phyloP scores from a whole-genome alignment of 345 rosid species.

The Salix exigua region DNA sequence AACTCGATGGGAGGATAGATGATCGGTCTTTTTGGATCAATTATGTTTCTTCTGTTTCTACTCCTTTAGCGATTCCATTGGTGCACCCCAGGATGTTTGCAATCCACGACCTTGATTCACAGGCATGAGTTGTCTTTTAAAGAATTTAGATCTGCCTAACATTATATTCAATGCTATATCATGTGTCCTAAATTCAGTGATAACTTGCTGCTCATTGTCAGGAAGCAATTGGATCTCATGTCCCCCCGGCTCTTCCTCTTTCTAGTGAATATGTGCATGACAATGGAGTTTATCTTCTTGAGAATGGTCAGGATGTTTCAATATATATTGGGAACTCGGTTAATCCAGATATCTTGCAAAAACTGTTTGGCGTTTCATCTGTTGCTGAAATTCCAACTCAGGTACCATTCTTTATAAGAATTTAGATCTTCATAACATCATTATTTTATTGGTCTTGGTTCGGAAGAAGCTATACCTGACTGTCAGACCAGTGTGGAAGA shows the following conservation, averaged over 20 bases:
- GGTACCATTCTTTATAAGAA: slow-evolving; percentile 34
- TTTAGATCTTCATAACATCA: neutral
- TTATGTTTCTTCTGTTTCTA: slow-evolving; percentile 63
- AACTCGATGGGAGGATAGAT: slow-evolving; percentile 78
- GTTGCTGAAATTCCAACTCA: slow-evolving; percentile 66
- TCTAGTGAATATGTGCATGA: slow-evolving; percentile 75
- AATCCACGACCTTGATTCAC: slow-evolving; percentile 66
- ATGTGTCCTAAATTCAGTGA: slow-evolving; percentile 8
- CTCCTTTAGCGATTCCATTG: slow-evolving; percentile 70
- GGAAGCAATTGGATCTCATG: slow-evolving; percentile 54
- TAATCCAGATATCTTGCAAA: slow-evolving; percentile 52
- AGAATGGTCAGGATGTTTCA: slow-evolving; percentile 84
- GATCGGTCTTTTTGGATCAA: slow-evolving; percentile 86
- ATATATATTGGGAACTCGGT: slow-evolving; percentile 75
- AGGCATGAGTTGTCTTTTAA: slow-evolving; percentile 33
- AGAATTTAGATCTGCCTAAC: too few relatives aligned
- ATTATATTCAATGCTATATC: neutral
- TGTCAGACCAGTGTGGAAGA: neutral
- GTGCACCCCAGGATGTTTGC: slow-evolving; percentile 89
- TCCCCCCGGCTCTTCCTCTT: slow-evolving; percentile 75
- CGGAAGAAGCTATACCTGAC: neutral
- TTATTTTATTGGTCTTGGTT: neutral
- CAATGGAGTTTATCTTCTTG: slow-evolving; percentile 87
- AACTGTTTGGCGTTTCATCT: slow-evolving; percentile 58
- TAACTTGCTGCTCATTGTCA: slow-evolving; percentile 27